Conservation (phyloP, 106 monocot species). For the Posidonia australis region DNA sequence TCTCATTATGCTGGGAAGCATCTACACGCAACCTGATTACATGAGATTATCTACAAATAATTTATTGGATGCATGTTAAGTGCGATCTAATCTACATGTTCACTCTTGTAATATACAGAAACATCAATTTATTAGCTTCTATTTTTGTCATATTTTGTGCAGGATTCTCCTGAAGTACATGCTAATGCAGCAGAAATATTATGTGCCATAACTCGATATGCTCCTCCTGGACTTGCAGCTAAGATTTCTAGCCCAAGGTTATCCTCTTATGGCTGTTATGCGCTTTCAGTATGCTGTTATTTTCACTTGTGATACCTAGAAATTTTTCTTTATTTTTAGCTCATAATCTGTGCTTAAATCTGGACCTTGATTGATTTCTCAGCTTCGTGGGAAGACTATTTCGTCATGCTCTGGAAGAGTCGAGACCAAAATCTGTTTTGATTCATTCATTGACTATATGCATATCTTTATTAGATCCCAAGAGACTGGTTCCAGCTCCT, state of each 20-base stretch:
- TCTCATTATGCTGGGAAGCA: too few relatives aligned
- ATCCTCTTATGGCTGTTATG: neutral
- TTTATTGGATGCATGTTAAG: too few relatives aligned
- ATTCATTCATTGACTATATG: slow-evolving; percentile 18
- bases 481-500: slow-evolving; percentile 5
- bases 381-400: slow-evolving; percentile 22
- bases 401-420: slow-evolving; percentile 16
- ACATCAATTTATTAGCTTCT: neutral
- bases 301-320: too few relatives aligned
- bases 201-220: slow-evolving; percentile 54
- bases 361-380: neutral
- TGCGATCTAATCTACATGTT: neutral
- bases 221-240: slow-evolving; percentile 33
- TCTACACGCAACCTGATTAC: too few relatives aligned
- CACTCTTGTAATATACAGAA: neutral
- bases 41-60: too few relatives aligned
- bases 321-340: neutral
- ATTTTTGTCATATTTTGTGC: slow-evolving; percentile 3
- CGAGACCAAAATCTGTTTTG: slow-evolving; percentile 19
- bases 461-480: slow-evolving; percentile 25
- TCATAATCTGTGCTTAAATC: neutral
- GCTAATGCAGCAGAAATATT: slow-evolving; percentile 76
- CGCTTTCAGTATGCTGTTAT: too few relatives aligned
- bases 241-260: slow-evolving; percentile 24
- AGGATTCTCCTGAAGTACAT: slow-evolving; percentile 71